Evolutionary conservation across 129 eudicot genomes (phyloP).

Genomic region (Deinandra increscens): DNA sequence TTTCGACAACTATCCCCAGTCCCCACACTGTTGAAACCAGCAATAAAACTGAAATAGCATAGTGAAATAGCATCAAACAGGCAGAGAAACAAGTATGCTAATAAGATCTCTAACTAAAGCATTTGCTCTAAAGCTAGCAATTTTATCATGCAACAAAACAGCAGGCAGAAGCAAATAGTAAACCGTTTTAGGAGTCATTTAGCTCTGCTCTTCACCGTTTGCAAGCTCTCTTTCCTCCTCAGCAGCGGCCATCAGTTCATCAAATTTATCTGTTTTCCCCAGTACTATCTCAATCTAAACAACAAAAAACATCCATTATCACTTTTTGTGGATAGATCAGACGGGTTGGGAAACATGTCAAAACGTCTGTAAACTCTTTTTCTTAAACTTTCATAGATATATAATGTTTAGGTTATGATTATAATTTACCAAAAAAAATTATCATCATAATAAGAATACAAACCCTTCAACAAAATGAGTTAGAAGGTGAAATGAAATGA

Average conservation of each 20-base stretch:
- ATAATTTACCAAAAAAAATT: not conserved
- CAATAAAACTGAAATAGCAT: not conserved
- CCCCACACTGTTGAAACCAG: no score
- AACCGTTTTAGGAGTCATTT: conserved; percentile 4
- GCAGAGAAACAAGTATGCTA: conserved; percentile 10
- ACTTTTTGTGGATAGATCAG: not conserved
- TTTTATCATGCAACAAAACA: conserved; percentile 25
- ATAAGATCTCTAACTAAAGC: conserved; percentile 26
- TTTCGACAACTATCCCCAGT: no score
- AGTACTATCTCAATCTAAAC: conserved; percentile 69
- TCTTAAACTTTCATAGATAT: not conserved
- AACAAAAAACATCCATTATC: not conserved
- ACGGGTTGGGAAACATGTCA: not conserved
- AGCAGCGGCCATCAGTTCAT: conserved; percentile 81
- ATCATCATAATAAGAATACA: not conserved
- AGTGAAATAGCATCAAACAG: conserved; percentile 6
- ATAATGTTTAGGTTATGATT: not conserved
- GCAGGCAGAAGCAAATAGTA: not conserved
- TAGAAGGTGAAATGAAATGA: not conserved
- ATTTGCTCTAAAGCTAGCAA: conserved; percentile 2
- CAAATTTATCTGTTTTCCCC: conserved; percentile 68
- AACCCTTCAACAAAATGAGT: not conserved
- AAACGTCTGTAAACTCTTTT: not conserved
- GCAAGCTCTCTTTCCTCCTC: conserved; percentile 60
- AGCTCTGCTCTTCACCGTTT: conserved; percentile 46